These are phyloP conservation scores for Zalaria sp. DNA, from an alignment of 2,329 filamentous ascomycete species.

Conservation along the genomic window DNA sequence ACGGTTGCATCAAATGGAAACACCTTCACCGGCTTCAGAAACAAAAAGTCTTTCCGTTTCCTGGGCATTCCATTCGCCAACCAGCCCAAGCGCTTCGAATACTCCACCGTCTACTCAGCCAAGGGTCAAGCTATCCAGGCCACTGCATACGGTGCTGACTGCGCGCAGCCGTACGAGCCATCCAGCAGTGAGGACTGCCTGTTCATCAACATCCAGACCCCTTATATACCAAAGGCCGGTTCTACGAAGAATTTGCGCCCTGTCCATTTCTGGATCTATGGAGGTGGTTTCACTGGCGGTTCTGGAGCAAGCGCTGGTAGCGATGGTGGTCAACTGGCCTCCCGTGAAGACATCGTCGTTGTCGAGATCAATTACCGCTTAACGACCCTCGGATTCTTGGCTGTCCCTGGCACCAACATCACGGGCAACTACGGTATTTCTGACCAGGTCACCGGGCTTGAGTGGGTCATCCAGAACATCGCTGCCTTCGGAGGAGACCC, in stretches of 20 bases:
- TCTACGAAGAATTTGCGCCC: conserved; percentile 27
- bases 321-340: conserved; percentile 44
- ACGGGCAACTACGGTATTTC: conserved; percentile 41
- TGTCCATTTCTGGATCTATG: conserved; percentile 39
- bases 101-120: conserved; percentile 32
- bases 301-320: conserved; percentile 19
- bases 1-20: conserved; percentile 28
- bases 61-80: conserved; percentile 32
- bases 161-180: conserved; percentile 20
- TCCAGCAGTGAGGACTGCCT: conserved; percentile 30
- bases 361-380: conserved; percentile 48
- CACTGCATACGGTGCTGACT: conserved; percentile 31
- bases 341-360: conserved; percentile 44
- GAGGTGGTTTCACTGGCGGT: conserved; percentile 42
- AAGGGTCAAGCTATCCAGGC: conserved; percentile 31
- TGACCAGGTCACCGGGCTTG: conserved; percentile 36
- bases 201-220: conserved; percentile 35
- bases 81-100: conserved; percentile 26
- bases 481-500: conserved; percentile 34
- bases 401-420: conserved; percentile 38
- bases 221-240: conserved; percentile 26
- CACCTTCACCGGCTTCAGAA: conserved; percentile 35
- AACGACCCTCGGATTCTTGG: conserved; percentile 43
- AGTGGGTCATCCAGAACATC: conserved; percentile 34
- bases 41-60: conserved; percentile 38